These are phyloP conservation scores for Hyaloscypha bicolor DNA, from an alignment of 495 filamentous ascomycete species.

Conservation along the genomic window DNA sequence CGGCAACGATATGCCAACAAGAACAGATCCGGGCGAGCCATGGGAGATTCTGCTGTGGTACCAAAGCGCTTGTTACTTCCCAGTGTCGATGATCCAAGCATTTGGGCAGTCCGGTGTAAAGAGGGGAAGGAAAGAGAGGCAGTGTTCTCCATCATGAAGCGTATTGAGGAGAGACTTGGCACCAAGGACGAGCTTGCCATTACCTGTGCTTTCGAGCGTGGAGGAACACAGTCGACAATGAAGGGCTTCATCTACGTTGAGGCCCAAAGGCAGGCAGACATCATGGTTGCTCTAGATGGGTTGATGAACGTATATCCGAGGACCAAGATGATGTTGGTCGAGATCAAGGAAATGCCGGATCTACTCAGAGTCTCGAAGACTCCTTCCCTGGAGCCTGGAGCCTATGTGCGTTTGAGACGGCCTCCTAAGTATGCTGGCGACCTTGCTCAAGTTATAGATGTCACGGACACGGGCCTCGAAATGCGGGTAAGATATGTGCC, in stretches of 20 bases:
- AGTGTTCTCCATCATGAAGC: conserved; percentile 80
- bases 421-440: conserved; percentile 83
- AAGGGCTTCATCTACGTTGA: conserved; percentile 95
- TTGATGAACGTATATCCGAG: conserved; percentile 84
- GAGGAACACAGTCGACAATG: conserved; percentile 70
- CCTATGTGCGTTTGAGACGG: conserved; percentile 87
- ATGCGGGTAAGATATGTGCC: conserved; percentile 86
- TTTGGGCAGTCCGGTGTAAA: conserved; percentile 93
- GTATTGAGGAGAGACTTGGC: conserved; percentile 75
- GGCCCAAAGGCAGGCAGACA: conserved; percentile 81
- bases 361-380: conserved; percentile 87
- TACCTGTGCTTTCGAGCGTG: conserved; percentile 87
- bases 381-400: conserved; percentile 80
- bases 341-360: conserved; percentile 98
- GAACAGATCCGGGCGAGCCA: conserved; percentile 56
- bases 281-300: conserved; percentile 77
- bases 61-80: conserved; percentile 90
- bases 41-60: conserved; percentile 66
- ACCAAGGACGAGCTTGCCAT: conserved; percentile 78
- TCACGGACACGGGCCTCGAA: conserved; percentile 88
- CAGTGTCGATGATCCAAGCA: conserved; percentile 91
- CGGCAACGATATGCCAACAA: conserved; percentile 79
- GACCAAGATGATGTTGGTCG: conserved; percentile 79
- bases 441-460: conserved; percentile 90
- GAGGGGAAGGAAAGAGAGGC: conserved; percentile 94